These are phyloP conservation scores for Akanthomyces dipterigenus DNA, from an alignment of 2,329 filamentous ascomycete genomes.

Conservation along the genomic window DNA sequence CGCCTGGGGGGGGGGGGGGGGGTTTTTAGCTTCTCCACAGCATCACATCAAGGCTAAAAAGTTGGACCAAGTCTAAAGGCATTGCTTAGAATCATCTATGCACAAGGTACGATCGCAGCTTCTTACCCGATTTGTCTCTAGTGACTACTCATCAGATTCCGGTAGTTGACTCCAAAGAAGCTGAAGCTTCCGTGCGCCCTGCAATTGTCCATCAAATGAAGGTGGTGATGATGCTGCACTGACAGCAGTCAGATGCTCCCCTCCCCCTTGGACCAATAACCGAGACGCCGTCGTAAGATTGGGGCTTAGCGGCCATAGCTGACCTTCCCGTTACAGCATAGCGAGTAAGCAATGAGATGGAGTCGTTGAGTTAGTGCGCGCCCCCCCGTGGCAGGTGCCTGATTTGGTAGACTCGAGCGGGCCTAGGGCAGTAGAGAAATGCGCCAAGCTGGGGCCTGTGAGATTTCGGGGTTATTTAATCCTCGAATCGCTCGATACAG, in stretches of 20 bases:
- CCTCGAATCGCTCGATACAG: slow-evolving; percentile 8
- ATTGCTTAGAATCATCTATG: background rate
- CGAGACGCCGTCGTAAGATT: background rate
- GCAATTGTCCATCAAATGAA: background rate
- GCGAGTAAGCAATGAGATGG: slow-evolving; percentile 9
- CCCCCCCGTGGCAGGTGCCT: background rate
- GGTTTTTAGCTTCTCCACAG: background rate
- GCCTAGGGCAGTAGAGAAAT: background rate
- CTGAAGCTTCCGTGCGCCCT: background rate
- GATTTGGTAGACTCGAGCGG: background rate
- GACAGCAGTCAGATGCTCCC: background rate
- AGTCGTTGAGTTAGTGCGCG: background rate
- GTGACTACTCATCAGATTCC: background rate
- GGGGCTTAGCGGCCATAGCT: background rate
- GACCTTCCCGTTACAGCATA: slow-evolving; percentile 7
- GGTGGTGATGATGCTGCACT: background rate
- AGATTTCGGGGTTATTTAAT: slow-evolving; percentile 8
- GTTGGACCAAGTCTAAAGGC: background rate
- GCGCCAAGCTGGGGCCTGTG: background rate
- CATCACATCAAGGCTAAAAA: background rate
- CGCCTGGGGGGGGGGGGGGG: background rate
- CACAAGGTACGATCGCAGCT: background rate
- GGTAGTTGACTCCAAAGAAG: background rate
- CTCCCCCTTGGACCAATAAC: background rate
- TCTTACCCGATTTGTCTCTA: background rate